phyloP scores from a whole-genome alignment of 305 asterid genomes.

The Rubia peregrina region DNA sequence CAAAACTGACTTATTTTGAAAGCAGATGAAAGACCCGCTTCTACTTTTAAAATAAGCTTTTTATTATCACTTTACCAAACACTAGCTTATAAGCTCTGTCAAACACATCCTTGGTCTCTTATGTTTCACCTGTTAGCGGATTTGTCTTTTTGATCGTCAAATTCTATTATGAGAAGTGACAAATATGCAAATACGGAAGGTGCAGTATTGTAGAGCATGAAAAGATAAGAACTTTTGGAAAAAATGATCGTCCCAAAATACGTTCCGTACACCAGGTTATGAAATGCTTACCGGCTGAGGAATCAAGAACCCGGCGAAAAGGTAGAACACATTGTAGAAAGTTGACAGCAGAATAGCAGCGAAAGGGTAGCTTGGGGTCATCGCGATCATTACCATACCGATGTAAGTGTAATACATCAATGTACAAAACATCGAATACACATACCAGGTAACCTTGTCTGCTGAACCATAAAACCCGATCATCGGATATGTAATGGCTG shows the following conservation, averaged over 20 bases:
- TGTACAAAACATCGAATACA: conserved; percentile 47
- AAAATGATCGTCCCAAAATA: too few relatives aligned
- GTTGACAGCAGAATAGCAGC: conserved; percentile 52
- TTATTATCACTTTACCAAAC: too few relatives aligned
- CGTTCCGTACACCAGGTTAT: background rate
- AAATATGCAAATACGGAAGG: too few relatives aligned
- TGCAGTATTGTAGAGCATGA: too few relatives aligned
- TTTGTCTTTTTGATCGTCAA: too few relatives aligned
- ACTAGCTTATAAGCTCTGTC: too few relatives aligned
- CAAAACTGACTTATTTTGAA: too few relatives aligned
- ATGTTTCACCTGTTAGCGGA: too few relatives aligned
- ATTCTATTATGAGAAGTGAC: too few relatives aligned
- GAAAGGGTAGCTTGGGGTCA: conserved; percentile 49
- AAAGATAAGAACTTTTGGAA: background rate
- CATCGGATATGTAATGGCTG: conserved; percentile 57
- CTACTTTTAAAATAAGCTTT: too few relatives aligned
- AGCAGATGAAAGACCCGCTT: too few relatives aligned
- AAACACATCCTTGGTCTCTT: too few relatives aligned
- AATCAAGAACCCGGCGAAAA: conserved; percentile 47
- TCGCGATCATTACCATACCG: conserved; percentile 52
- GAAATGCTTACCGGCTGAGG: conserved; percentile 39
- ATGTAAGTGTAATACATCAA: conserved; percentile 48
- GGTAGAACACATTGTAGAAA: conserved; percentile 39
- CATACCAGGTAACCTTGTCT: conserved; percentile 48
- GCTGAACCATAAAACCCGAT: conserved; percentile 49